Percentiles rank a stretch among this genome's conserved stretches.
These are phyloP conservation scores for Ogataea polymorpha DNA, from an alignment of 805 yeast genomes.

Conservation along the genomic window DNA sequence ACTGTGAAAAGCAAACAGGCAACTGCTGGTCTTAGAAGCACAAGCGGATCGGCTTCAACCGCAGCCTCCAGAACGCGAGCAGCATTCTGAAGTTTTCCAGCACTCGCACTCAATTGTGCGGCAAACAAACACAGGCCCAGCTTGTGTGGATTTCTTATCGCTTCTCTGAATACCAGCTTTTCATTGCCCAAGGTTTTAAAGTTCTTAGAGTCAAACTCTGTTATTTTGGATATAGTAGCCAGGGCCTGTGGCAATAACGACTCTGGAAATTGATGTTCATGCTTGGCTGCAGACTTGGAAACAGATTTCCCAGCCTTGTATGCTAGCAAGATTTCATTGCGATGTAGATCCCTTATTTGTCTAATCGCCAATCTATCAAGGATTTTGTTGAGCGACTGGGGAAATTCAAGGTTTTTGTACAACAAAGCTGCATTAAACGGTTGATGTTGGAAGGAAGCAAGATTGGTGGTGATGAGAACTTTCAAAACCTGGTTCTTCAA, in stretches of 20 bases:
- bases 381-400: conserved; percentile 26
- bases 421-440: conserved; percentile 24
- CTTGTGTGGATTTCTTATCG: conserved; percentile 28
- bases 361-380: conserved; percentile 34
- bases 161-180: conserved; percentile 34
- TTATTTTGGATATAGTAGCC: conserved; percentile 19
- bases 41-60: conserved; percentile 7
- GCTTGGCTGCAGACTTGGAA: conserved; percentile 16
- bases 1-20: conserved; percentile 48
- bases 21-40: conserved; percentile 41
- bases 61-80: conserved; percentile 36
- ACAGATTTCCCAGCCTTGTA: conserved; percentile 37
- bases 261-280: conserved; percentile 20
- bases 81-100: conserved; percentile 35
- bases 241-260: conserved; percentile 30
- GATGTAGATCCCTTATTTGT: conserved; percentile 40
- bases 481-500: conserved; percentile 39
- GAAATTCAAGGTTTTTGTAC: conserved; percentile 31
- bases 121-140: conserved; percentile 34
- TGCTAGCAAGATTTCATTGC: conserved; percentile 45
- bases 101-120: conserved; percentile 32
- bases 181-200: conserved; percentile 26
- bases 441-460: conserved; percentile 29
- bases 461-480: conserved; percentile 45
- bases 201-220: conserved; percentile 15